Base-by-base conservation (phyloP, 164 flowering plant genomes). In the Litsea cubeba region DNA sequence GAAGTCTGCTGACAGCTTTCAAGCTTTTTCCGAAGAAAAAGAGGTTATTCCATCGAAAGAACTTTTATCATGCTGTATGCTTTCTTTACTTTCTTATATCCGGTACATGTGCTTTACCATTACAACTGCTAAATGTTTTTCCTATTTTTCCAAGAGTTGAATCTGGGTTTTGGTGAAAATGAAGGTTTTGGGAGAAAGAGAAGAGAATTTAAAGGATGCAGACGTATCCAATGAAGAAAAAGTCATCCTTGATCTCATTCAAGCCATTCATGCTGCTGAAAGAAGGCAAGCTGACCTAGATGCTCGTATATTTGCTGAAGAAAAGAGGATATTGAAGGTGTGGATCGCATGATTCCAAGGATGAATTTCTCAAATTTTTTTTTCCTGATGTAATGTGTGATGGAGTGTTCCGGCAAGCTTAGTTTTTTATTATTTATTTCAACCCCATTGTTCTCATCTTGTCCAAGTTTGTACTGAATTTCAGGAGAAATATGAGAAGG, bases 181-280 rank as follows among this genome's bases (percentile, higher is more conserved):
- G 35, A 76, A 90, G 91, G 89, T 75, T 80, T 64, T 68, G n/a
- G 71, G 26, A 54, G 76, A 57, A 66, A 74, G 76, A 14, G 50
- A 71, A 23, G 90, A 81, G 68, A 87, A 79, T 73, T 62, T 76
- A 54, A 81, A 82, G 68, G 89, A 84, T 82, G 91, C 79, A 62
- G 79, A 81, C 75, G 50, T 82, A 76, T 76, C 90, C 25, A 80
- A 84, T 58, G 95, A 92, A 88, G 99, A 93, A 71, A 89, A 87
- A 65, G 63, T 91, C 80, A 84, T 94, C 77, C 80, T 96, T 77
- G 97, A 91, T 83, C 88, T 96, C 82, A 76, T 96, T 76, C 83
- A 94, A 85, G 97, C 92, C 73, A 89, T 94, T 77, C 99, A 96
- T 82, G 89, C 89, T 51, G 99, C 98, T 83, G 98, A 96, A 75